phyloP scores from a whole-genome alignment of 129 eudicot species.

The Centrapalus pauciflorus region DNA sequence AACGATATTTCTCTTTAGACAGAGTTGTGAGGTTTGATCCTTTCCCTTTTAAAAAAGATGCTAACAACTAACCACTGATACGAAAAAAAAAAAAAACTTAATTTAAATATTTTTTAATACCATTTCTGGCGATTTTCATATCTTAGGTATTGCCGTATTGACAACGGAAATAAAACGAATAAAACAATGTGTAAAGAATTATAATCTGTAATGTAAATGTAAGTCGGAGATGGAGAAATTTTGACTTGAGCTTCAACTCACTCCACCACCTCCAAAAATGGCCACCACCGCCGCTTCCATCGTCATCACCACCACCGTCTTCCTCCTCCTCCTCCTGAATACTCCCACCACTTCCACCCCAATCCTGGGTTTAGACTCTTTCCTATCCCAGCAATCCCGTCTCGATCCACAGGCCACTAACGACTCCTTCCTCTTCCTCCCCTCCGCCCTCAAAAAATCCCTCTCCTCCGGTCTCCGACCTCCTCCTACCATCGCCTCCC shows the following conservation, averaged over 20 bases:
- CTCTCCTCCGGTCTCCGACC: slow-evolving; percentile 38
- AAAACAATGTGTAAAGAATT: no score
- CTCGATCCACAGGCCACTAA: slow-evolving; percentile 74
- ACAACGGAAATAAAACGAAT: no score
- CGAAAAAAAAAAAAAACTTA: no score
- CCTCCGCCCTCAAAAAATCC: slow-evolving; percentile 47
- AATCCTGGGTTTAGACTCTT: slow-evolving; percentile 69
- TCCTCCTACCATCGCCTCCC: slow-evolving; percentile 49
- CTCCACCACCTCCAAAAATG: slow-evolving; percentile 28
- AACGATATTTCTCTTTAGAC: no score
- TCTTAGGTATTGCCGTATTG: no score
- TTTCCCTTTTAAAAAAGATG: no score
- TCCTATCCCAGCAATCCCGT: slow-evolving; percentile 56
- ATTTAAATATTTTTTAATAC: no score
- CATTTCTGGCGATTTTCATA: no score
- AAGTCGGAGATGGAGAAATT: not conserved
- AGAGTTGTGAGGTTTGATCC: no score
- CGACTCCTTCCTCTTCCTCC: slow-evolving; percentile 70
- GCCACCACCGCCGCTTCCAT: slow-evolving; percentile 26
- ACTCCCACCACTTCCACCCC: slow-evolving; percentile 39
- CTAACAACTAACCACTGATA: no score
- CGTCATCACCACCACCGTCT: slow-evolving; percentile 32
- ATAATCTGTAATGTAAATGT: not conserved
- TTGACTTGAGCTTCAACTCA: not conserved
- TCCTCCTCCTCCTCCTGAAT: slow-evolving; percentile 30